These are phyloP conservation scores for Talinum fruticosum DNA, from an alignment of 148 eudicot species.

Conservation along the genomic window DNA sequence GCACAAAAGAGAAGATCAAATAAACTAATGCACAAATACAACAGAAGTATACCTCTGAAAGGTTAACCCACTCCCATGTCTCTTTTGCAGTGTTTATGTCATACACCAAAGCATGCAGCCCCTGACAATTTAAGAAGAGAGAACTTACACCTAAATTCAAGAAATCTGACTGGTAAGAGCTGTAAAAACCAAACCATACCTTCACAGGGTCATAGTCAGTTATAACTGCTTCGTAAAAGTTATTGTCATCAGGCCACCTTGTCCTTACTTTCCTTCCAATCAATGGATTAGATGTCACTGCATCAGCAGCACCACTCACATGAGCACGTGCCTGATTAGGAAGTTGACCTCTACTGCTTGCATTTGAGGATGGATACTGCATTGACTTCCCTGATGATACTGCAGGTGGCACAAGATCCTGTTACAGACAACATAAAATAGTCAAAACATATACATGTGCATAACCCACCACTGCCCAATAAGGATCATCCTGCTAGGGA, in stretches of 20 bases:
- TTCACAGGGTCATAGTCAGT: slow-evolving; percentile 29
- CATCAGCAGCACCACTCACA: slow-evolving; percentile 39
- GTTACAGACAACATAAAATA: neutral
- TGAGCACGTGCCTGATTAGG: slow-evolving; percentile 41
- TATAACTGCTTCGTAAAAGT: slow-evolving; percentile 52
- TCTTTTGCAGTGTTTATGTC: slow-evolving; percentile 48
- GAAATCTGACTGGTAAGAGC: neutral
- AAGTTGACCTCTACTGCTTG: slow-evolving; percentile 45
- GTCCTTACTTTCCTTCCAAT: slow-evolving; percentile 65
- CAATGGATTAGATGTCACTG: slow-evolving; percentile 37
- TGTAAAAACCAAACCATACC: slow-evolving; percentile 27
- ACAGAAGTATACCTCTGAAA: slow-evolving; percentile 43
- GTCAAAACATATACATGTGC: neutral
- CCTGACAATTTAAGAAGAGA: slow-evolving; percentile 28
- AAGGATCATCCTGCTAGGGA: neutral
- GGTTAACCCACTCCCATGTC: slow-evolving; percentile 64
- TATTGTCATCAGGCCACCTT: slow-evolving; percentile 75
- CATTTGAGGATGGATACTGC: slow-evolving; percentile 40
- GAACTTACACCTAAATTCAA: neutral
- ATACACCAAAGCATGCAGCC: slow-evolving; percentile 54
- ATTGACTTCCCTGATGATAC: slow-evolving; percentile 33
- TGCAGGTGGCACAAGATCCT: slow-evolving; percentile 35
- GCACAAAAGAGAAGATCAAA: neutral
- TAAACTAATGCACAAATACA: neutral
- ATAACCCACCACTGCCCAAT: neutral